phyloP scores from a whole-genome alignment of 1,139 yeast species.

The Candida sanyaensis region DNA sequence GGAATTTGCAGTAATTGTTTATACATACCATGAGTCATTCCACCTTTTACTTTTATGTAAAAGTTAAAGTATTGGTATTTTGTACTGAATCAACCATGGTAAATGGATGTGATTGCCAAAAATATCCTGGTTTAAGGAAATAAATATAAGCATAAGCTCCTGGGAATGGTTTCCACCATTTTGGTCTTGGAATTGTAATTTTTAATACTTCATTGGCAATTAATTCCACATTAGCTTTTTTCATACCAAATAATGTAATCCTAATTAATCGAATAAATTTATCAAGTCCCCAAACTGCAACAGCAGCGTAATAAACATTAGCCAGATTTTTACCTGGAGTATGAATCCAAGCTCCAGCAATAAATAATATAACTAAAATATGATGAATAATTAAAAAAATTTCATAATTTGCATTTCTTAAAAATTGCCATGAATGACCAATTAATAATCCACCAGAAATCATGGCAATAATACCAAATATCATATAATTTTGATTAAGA shows the following conservation, averaged over 20 bases:
- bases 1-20: conserved; percentile 17
- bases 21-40: conserved; percentile 39
- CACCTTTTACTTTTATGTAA: conserved; percentile 48
- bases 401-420: conserved; percentile 60
- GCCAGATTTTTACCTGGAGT: conserved; percentile 20
- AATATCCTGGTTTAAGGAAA: conserved; percentile 47
- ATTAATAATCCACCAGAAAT: conserved; percentile 38
- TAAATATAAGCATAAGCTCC: conserved; percentile 61
- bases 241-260: conserved; percentile 29
- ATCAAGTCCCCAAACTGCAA: conserved; percentile 32
- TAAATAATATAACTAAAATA: conserved; percentile 47
- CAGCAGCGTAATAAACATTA: conserved; percentile 19
- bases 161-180: conserved; percentile 18
- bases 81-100: conserved; percentile 46
- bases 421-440: conserved; percentile 24
- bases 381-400: conserved; percentile 57
- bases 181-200: conserved; percentile 17
- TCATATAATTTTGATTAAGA: conserved; percentile 30
- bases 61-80: conserved; percentile 34
- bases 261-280: conserved; percentile 25
- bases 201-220: conserved; percentile 15
- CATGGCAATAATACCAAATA: conserved; percentile 53
- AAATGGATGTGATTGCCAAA: conserved; percentile 72
- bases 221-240: conserved; percentile 19
- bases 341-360: conserved; percentile 59